Evolutionary conservation across 2,329 filamentous ascomycete species (phyloP), one percentile per base, ranked within the genome.

Genomic region (Mycosphaerella sp.): DNA sequence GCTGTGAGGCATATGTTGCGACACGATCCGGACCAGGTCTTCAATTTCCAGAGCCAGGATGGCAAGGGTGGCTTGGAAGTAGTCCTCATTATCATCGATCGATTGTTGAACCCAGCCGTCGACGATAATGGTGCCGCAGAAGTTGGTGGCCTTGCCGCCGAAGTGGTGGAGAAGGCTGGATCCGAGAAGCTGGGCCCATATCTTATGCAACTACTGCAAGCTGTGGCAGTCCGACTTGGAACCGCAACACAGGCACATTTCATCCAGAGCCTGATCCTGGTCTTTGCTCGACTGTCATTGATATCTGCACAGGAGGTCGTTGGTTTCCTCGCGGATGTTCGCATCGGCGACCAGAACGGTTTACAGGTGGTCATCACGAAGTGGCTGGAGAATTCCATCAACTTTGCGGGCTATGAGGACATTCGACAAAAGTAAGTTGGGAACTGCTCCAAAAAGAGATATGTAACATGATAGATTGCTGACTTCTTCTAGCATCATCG

Each of bases 361-460:
- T 74, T 98, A 6, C 82, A 90, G 57, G 84, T 96, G 18, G 93
- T 98, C 3, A 74, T 97, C 59, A 79, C 84, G 70, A 96, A 97
- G 71, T 98, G 93, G 93, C 76, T 98, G 1, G 93, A 97, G 73
- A 95, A 97, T 70, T 95, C 89, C 3, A 81, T 95, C 69, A 95
- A 86, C 69, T 98, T 98, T 71, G 89, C 89, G n/a, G 93, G 93
- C 10, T 98, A 96, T 62, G 90, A 97, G 63, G 91, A 96, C 69
- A 97, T 97, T 62, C 82, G 90, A 61, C 89, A 96, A 70, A 98
- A 97, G 87, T 90, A 75, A 70, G 83, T 75, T 3, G 21, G 2
- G 17, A 34, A 34, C 30, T 6, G 13, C n/a, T 27, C 14, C 17
- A 2, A 6, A 27, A 16, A 18, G 5, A n/a, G 17, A 25, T 7